Base-by-base conservation (phyloP, 169 alveolate species). In the Eimeria falciformis region DNA sequence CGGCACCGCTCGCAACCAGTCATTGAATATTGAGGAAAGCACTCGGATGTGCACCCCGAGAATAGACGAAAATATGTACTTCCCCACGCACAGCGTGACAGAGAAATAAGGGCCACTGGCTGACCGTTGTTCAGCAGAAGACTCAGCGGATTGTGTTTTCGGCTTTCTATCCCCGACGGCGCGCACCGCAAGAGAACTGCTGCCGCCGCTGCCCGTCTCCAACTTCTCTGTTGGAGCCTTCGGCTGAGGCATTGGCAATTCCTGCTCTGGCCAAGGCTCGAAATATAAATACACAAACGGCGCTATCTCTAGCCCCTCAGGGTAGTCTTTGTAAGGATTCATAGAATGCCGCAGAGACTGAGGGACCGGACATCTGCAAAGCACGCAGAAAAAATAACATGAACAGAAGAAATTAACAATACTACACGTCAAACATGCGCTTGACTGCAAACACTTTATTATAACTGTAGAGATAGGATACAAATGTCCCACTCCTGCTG, bases 351-450 rank as follows among this genome's bases (percentile, higher is more conserved):
- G 79, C 46, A 83, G 81, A 12, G n/a, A 3, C 43, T 3, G 91
- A 4, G 91, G 91, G 46, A 83, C 91, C 14, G 91, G 91, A 58
- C 91, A 83, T 46, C 91, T 83, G 47, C 62, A 3, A 18, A 11
- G 21, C 40, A 33, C 14, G 62, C 62, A 53, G 62, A 11, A 53
- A 53, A 53, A 53, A 18, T 4, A 53, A 53, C 62, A 53, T 2
- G 11, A 53, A 18, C 62, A 53, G 62, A 33, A 33, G 40, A 33
- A 33, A 33, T 33, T 33, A 2, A 33, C 40, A 33, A 33, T 33
- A 33, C 40, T 0, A 2, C 40, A 33, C 2, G 40, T 33, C 40
- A 33, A 33, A 33, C 40, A 33, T 33, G 40, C 40, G 40, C 40
- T 33, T 33, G 40, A 33, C 40, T 33, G 40, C 40, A 33, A 2